Evolutionary conservation across 371 early-diverging fungal genomes (phyloP), one percentile per base, ranked within the genome.

Genomic region (Hamiltosporidium magnivora): DNA sequence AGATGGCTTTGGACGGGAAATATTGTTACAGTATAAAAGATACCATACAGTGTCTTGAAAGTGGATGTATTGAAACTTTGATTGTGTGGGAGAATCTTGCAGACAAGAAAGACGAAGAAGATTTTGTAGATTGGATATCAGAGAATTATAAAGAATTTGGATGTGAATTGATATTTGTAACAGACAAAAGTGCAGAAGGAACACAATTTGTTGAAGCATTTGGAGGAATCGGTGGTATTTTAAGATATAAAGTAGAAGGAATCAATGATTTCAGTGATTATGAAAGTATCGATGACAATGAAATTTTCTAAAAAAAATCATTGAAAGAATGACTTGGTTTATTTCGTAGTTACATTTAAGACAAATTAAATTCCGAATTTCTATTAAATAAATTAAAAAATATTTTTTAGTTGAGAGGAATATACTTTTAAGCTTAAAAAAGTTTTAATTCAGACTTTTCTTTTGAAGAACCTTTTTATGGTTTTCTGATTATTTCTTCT

Each of bases 121-220:
- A 88, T 1, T 80, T 96, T 69, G 83, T 96, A 62, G 99, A 99
- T 83, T 99, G 96, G 96, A 88, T 99, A 67, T 90, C 97, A 40
- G 94, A 93, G 73, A 85, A 91, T 70, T 97, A 95, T 85, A 91
- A 91, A 85, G 87, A 92, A 59, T 93, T 89, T 73, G 96, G 91
- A 69, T 90, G 95, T 63, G 83, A 79, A 14, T 84, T 99, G 2
- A 92, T 94, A 79, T 92, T 94, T 80, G 88, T 99, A 49, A 94
- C 95, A 60, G 92, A 97, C 85, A 85, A 89, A 67, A 92, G 92
- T 54, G 89, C 90, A 71, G 97, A 97, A 83, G 98, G 98, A 56
- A 86, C 92, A 44, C 96, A 97, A 81, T 99, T 97, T 84, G 91
- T 93, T 63, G 89, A 89, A 79, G 98, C 96, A 39, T 97, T 99